Evolutionary conservation across 2,329 filamentous ascomycete species (phyloP).

Genomic region (Botryosphaeria agaves): DNA sequence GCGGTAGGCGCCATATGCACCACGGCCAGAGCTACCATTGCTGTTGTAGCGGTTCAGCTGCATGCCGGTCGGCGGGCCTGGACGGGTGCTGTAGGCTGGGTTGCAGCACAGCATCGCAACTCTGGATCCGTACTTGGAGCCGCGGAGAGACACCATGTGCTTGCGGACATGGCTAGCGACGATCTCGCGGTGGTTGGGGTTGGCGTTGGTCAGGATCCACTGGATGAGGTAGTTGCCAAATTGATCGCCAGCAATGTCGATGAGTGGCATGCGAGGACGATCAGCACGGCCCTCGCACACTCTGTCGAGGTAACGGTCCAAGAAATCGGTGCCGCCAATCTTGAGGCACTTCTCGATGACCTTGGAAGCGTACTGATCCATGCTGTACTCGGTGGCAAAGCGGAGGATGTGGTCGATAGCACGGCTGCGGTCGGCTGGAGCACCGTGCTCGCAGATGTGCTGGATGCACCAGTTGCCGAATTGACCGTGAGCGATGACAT

Average conservation of each 20-base stretch:
- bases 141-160: conserved; percentile 97
- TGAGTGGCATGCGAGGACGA: conserved; percentile 86
- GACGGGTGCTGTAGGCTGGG: conserved; percentile 72
- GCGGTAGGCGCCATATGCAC: neutral
- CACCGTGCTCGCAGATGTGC: conserved; percentile 94
- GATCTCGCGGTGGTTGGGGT: conserved; percentile 75
- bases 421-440: conserved; percentile 74
- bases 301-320: conserved; percentile 80
- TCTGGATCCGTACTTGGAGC: conserved; percentile 94
- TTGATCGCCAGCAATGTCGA: conserved; percentile 96
- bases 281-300: conserved; percentile 85
- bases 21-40: neutral
- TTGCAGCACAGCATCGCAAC: conserved; percentile 99
- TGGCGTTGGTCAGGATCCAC: conserved; percentile 83
- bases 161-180: conserved; percentile 91
- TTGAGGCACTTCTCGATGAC: conserved; percentile 98
- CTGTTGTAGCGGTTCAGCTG: conserved; percentile 16
- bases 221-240: conserved; percentile 98
- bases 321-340: conserved; percentile 79
- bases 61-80: conserved; percentile 60
- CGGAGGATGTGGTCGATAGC: conserved; percentile 91
- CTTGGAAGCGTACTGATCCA: conserved; percentile 97
- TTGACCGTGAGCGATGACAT: conserved; percentile 91
- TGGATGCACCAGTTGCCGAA: conserved; percentile 99
- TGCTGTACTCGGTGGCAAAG: conserved; percentile 90